These are phyloP conservation scores for Penicillium sp. DNA, from an alignment of 2,329 filamentous ascomycete species.

Conservation along the genomic window DNA sequence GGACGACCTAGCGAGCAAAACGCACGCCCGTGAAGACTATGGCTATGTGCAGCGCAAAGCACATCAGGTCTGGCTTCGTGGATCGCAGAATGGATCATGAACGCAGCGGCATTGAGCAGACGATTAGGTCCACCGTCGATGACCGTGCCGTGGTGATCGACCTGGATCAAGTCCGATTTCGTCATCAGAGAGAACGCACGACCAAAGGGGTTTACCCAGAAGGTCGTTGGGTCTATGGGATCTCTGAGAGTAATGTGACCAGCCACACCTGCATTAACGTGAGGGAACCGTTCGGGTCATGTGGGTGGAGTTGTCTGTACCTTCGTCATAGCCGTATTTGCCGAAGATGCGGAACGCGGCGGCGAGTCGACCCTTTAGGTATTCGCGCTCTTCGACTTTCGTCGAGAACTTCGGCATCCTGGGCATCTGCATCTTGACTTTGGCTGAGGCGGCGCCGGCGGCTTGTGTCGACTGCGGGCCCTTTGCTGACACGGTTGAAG, in stretches of 20 bases:
- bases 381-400: conserved; percentile 48
- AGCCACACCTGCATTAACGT: conserved; percentile 48
- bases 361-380: conserved; percentile 53
- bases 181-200: conserved; percentile 60
- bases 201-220: conserved; percentile 66
- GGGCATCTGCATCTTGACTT: conserved; percentile 33
- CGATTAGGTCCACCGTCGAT: conserved; percentile 56
- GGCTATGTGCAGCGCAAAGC: conserved; percentile 52
- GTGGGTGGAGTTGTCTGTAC: conserved; percentile 10
- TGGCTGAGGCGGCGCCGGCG: conserved; percentile 23
- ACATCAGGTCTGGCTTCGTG: conserved; percentile 54
- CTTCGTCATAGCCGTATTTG: conserved; percentile 54
- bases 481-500: conserved; percentile 12
- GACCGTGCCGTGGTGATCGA: conserved; percentile 57
- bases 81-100: conserved; percentile 53
- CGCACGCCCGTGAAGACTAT: conserved; percentile 50
- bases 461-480: conserved; percentile 24
- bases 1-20: conserved; percentile 42
- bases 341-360: conserved; percentile 57
- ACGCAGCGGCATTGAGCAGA: conserved; percentile 47
- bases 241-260: conserved; percentile 61
- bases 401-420: conserved; percentile 38
- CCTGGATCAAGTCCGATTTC: conserved; percentile 62
- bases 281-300: background rate
- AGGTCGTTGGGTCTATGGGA: conserved; percentile 55